phyloP scores from a whole-genome alignment of 2,329 filamentous ascomycete species.

The Xylariaceae sp. region DNA sequence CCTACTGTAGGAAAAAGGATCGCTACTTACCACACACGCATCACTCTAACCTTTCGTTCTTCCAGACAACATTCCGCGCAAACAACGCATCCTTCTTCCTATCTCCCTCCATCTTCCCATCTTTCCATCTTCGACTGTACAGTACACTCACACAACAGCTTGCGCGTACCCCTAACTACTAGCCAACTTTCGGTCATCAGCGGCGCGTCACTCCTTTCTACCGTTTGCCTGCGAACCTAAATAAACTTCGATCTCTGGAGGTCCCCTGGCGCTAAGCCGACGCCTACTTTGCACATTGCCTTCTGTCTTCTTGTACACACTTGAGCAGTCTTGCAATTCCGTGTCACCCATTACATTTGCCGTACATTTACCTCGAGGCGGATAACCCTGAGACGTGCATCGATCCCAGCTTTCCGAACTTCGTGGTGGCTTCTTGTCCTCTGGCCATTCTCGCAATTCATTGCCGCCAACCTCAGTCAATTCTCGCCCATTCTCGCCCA shows the following conservation, averaged over 20 bases:
- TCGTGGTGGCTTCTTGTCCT: slow-evolving; percentile 21
- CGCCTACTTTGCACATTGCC: slow-evolving; percentile 32
- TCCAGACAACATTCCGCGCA: slow-evolving; percentile 28
- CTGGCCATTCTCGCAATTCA: slow-evolving; percentile 4
- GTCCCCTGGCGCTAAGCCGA: slow-evolving; percentile 31
- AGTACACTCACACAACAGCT: slow-evolving; percentile 26
- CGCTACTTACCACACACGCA: slow-evolving; percentile 25
- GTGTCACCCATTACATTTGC: slow-evolving; percentile 6
- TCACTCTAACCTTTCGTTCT: slow-evolving; percentile 19
- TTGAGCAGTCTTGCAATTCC: slow-evolving; percentile 9
- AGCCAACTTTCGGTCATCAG: slow-evolving; percentile 18
- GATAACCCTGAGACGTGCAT: slow-evolving; percentile 12
- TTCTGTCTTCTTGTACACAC: slow-evolving; percentile 25
- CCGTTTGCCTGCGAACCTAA: slow-evolving; percentile 25
- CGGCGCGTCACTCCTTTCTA: slow-evolving; percentile 35
- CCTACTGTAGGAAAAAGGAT: slow-evolving; percentile 35
- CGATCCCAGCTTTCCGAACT: slow-evolving; percentile 6
- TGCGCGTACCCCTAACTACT: slow-evolving; percentile 13
- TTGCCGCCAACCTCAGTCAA: slow-evolving; percentile 15
- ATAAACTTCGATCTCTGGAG: slow-evolving; percentile 33
- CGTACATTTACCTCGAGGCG: neutral
- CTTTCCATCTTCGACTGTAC: slow-evolving; percentile 29
- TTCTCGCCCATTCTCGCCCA: slow-evolving; percentile 32
- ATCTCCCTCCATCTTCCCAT: slow-evolving; percentile 9
- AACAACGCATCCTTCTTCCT: slow-evolving; percentile 25